A percentile compares a stretch with the other conserved stretches of the same genome.
These are phyloP conservation scores for Escovopsis sp. DNA, from an alignment of 2,329 filamentous ascomycete genomes.

Conservation along the genomic window DNA sequence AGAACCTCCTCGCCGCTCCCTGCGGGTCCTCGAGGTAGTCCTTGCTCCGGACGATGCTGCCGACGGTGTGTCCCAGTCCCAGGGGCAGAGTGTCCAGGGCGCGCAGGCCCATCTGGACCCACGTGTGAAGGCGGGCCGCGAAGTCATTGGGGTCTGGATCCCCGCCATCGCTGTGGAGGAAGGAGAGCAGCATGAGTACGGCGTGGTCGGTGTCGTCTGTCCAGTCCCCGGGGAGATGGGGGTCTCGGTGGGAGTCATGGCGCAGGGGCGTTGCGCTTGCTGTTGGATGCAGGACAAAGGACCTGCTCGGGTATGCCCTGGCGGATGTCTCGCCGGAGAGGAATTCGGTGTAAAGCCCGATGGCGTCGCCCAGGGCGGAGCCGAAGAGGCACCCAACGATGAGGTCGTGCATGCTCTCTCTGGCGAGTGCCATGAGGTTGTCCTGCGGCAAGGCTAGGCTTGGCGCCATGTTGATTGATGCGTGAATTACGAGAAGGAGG, in stretches of 20 bases:
- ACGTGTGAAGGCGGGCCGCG: conserved; percentile 29
- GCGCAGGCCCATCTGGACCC: conserved; percentile 32
- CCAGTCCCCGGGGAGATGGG: conserved; percentile 29
- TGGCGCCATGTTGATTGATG: not conserved
- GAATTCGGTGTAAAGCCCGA: conserved; percentile 41
- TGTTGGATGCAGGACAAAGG: conserved; percentile 24
- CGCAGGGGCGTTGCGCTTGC: conserved; percentile 25
- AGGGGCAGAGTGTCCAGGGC: conserved; percentile 31
- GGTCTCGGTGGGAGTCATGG: conserved; percentile 29
- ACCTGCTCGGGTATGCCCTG: conserved; percentile 21
- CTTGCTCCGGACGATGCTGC: conserved; percentile 25
- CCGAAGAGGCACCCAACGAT: conserved; percentile 32
- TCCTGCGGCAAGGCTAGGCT: conserved; percentile 6
- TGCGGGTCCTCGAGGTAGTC: conserved; percentile 26
- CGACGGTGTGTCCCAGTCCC: conserved; percentile 32
- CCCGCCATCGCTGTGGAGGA: conserved; percentile 26
- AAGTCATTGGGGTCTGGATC: conserved; percentile 24
- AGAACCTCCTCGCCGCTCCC: conserved; percentile 23
- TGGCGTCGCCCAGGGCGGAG: conserved; percentile 37
- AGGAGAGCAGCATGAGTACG: conserved; percentile 33
- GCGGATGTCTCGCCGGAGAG: conserved; percentile 21
- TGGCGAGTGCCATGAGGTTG: conserved; percentile 8
- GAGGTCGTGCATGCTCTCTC: conserved; percentile 18
- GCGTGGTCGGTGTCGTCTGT: conserved; percentile 43
- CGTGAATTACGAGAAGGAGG: too few species aligned